Base-by-base conservation (phyloP, 2,329 filamentous ascomycete genomes). In the Microdochium trichocladiopsis region DNA sequence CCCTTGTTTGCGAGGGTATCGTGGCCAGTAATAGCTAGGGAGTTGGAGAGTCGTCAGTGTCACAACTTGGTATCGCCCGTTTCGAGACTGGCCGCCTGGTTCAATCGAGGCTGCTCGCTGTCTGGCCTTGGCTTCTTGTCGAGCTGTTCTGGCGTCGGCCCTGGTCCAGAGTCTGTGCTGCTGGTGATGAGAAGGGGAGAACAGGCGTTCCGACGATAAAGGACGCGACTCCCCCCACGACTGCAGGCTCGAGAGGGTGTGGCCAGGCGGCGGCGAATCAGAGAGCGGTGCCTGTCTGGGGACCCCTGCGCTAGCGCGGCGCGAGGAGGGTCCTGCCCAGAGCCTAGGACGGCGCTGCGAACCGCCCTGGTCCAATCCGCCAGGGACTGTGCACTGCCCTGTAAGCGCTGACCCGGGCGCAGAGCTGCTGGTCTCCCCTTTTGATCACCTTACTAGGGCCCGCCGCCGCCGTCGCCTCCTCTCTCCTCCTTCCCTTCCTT, bases 401-500 rank as follows among this genome's bases (percentile, higher is more conserved):
- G 47, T 28, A 28, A 48, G 47, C 47, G 47, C 23, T 48, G 23
- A 8, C 16, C 14, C n/a, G 10, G 22, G 23, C 14, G 23, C 23
- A 5, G 23, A 3, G 11, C n/a, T 2, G 12, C 3, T 9, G 4
- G 47, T 48, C 47, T 48, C 47, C 47, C 47, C 47, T 48, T 18
- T 48, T 48, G 43, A 52, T 53, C 58, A 31, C 58, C 59, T 57
- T 51, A 53, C 55, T 60, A 53, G 52, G 58, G 52, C 57, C 55
- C 55, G 57, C 52, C 52, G 57, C 50, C 52, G 48, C 47, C 25
- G 22, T 52, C 52, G 53, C 57, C 53, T 57, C 50, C 57, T 61
- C 58, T 56, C 57, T 64, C 62, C 59, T 58, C 58, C 59, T 59
- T 61, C 55, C 59, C 56, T 58, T 57, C 60, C 61, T 60, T 61